Percentiles rank a stretch among this genome's conserved stretches.
Evolutionary conservation across 371 early-diverging fungal species (phyloP).

Genomic region (Smittium culicis): DNA sequence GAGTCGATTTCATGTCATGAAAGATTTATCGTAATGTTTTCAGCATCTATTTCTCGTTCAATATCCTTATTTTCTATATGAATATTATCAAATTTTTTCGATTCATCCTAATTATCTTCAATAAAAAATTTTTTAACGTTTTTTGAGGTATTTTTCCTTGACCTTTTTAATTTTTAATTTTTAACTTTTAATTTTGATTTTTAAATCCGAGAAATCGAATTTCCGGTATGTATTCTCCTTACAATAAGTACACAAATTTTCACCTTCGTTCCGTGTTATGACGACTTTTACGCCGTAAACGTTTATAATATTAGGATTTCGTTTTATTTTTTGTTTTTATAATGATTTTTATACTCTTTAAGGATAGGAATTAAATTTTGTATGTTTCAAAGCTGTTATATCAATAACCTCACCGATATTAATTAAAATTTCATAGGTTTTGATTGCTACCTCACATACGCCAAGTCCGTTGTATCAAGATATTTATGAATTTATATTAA

Average conservation of each 20-base stretch:
- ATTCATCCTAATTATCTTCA: too few relatives aligned
- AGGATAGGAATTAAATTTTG: neutral
- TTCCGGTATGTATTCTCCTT: neutral
- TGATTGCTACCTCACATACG: neutral
- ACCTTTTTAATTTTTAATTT: neutral
- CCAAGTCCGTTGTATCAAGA: neutral
- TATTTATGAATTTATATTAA: neutral
- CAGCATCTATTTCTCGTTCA: too few relatives aligned
- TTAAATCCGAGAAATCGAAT: neutral
- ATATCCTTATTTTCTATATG: too few relatives aligned
- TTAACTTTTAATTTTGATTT: neutral
- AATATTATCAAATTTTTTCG: too few relatives aligned
- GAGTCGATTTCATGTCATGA: too few relatives aligned
- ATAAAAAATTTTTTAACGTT: neutral
- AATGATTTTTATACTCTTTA: neutral
- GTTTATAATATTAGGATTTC: neutral
- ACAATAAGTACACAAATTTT: neutral
- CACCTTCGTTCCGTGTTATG: neutral
- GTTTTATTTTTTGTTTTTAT: neutral
- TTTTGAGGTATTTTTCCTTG: neutral
- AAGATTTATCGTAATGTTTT: too few relatives aligned
- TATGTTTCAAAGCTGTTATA: neutral
- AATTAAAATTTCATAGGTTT: neutral
- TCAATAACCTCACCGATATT: neutral
- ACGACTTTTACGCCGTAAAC: neutral